Conservation (phyloP, 352 stramenopile species). For the Pythium dissimile region DNA sequence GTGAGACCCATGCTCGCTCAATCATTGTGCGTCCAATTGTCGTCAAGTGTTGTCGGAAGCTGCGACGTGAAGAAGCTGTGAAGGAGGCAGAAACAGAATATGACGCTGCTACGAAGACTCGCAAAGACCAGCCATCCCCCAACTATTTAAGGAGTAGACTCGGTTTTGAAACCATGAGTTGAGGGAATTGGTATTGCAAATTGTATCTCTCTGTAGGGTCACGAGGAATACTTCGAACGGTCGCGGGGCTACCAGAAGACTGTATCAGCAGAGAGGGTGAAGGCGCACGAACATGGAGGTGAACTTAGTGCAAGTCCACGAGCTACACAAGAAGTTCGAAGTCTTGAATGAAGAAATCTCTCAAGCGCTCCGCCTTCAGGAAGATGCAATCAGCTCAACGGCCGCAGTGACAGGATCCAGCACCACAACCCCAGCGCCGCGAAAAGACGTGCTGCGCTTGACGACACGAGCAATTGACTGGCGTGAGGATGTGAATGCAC, state of each 20-base stretch:
- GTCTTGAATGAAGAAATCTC: slow-evolving; percentile 67
- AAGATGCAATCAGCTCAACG: slow-evolving; percentile 35
- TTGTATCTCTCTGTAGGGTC: slow-evolving; percentile 1
- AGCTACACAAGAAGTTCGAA: slow-evolving; percentile 74
- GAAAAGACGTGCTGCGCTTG: slow-evolving; percentile 46
- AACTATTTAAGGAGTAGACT: slow-evolving; percentile 34
- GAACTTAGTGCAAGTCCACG: slow-evolving; percentile 44
- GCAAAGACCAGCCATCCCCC: slow-evolving; percentile 10
- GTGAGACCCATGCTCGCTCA: slow-evolving; percentile 1
- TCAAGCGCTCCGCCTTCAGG: slow-evolving; percentile 45
- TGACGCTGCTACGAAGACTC: not conserved
- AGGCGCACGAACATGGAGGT: slow-evolving; percentile 36
- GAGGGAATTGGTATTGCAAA: not conserved
- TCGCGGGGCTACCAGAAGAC: too few species aligned
- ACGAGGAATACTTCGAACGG: not conserved
- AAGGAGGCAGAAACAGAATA: not conserved
- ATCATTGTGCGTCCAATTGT: slow-evolving; percentile 8
- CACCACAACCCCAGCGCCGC: slow-evolving; percentile 14
- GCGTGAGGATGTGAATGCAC: slow-evolving; percentile 62
- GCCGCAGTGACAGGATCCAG: slow-evolving; percentile 11
- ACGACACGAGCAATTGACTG: slow-evolving; percentile 58
- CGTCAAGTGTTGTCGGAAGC: slow-evolving; percentile 11
- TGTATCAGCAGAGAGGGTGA: not conserved
- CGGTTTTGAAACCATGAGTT: slow-evolving; percentile 24
- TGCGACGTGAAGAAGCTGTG: slow-evolving; percentile 12